Evolutionary conservation across 2,329 filamentous ascomycete genomes (phyloP).

Genomic region (Claviceps humidiphila): DNA sequence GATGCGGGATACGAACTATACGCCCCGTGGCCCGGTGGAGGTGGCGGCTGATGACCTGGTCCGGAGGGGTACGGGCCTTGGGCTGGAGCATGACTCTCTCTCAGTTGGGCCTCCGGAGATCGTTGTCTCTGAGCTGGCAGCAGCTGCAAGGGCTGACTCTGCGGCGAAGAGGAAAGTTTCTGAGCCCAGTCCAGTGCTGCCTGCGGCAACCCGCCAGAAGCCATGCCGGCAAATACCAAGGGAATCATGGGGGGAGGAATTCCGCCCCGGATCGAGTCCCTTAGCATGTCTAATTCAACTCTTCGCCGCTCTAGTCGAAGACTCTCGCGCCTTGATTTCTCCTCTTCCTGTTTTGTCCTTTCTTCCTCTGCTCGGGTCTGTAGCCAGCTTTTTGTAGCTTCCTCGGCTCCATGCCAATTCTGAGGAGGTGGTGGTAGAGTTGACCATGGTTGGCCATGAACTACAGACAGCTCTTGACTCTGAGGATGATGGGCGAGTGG

Average conservation of each 20-base stretch:
- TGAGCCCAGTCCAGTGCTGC: slow-evolving; percentile 55
- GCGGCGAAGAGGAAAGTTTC: slow-evolving; percentile 44
- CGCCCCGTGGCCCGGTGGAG: slow-evolving; percentile 23
- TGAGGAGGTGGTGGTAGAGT: slow-evolving; percentile 50
- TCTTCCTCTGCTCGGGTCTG: slow-evolving; percentile 62
- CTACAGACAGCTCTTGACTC: slow-evolving; percentile 12
- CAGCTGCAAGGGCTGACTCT: slow-evolving; percentile 36
- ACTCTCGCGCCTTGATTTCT: slow-evolving; percentile 51
- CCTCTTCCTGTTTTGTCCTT: slow-evolving; percentile 59
- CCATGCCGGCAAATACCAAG: slow-evolving; percentile 61
- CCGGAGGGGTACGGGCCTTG: slow-evolving; percentile 29
- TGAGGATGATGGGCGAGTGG: slow-evolving; percentile 14
- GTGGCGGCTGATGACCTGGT: slow-evolving; percentile 9
- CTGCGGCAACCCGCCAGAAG: slow-evolving; percentile 44
- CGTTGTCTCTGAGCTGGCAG: slow-evolving; percentile 35
- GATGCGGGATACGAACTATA: slow-evolving; percentile 36
- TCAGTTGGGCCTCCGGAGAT: slow-evolving; percentile 38
- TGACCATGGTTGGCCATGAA: slow-evolving; percentile 25
- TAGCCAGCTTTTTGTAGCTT: slow-evolving; percentile 60
- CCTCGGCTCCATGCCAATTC: slow-evolving; percentile 54
- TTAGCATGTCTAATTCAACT: slow-evolving; percentile 60
- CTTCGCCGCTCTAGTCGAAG: slow-evolving; percentile 58
- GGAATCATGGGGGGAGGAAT: slow-evolving; percentile 65
- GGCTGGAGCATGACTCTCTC: slow-evolving; percentile 30
- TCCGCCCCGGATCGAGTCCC: slow-evolving; percentile 53